Conservation (phyloP, 805 yeast species). For the Millerago galiae region DNA sequence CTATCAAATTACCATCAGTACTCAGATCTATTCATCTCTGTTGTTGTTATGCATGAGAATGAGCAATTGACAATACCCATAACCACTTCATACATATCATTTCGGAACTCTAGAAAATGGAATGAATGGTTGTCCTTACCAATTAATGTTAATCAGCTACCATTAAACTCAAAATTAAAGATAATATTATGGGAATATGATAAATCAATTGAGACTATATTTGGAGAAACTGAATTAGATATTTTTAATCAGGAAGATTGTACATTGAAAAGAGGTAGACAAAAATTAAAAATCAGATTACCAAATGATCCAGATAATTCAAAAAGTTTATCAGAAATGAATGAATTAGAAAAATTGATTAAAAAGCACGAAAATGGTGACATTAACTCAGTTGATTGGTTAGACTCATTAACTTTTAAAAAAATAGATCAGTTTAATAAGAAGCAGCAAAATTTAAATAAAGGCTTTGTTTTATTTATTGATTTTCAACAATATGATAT, state of each 20-base stretch:
- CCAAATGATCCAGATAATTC: slow-evolving; percentile 18
- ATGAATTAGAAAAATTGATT: slow-evolving; percentile 44
- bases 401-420: slow-evolving; percentile 60
- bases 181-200: slow-evolving; percentile 65
- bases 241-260: slow-evolving; percentile 56
- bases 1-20: slow-evolving; percentile 31
- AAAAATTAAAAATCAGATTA: slow-evolving; percentile 43
- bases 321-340: slow-evolving; percentile 30
- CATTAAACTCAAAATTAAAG: slow-evolving; percentile 51
- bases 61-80: slow-evolving; percentile 44
- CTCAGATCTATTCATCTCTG: slow-evolving; percentile 38
- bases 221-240: slow-evolving; percentile 55
- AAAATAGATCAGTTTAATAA: slow-evolving; percentile 30
- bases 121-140: slow-evolving; percentile 71
- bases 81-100: slow-evolving; percentile 42
- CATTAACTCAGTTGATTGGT: slow-evolving; percentile 57
- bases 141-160: slow-evolving; percentile 63
- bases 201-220: slow-evolving; percentile 42
- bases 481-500: slow-evolving; percentile 63
- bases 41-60: slow-evolving; percentile 37
- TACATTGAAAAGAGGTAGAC: slow-evolving; percentile 67
- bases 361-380: slow-evolving; percentile 68
- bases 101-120: slow-evolving; percentile 48
- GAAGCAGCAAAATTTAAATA: slow-evolving; percentile 20
- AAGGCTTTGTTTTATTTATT: slow-evolving; percentile 37